A percentile compares a stretch with the other conserved stretches of the same genome.
Evolutionary conservation across 495 filamentous ascomycete species (phyloP).

Genomic region (Aspergillus ellipticus): DNA sequence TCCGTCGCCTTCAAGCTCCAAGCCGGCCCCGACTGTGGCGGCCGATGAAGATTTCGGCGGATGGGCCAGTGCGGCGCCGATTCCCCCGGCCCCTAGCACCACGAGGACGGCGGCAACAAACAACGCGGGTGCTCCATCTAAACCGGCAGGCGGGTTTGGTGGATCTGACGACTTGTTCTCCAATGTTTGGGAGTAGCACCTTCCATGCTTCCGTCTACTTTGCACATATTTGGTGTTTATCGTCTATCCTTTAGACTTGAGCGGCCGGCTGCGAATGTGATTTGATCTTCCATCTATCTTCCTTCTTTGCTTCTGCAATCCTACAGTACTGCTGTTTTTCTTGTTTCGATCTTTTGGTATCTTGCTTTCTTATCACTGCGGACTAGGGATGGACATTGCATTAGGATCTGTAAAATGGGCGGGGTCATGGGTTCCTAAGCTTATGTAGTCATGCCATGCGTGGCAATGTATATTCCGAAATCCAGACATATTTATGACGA

Average conservation of each 20-base stretch:
- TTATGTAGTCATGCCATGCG: neutral
- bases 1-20: conserved; percentile 31
- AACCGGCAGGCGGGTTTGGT: conserved; percentile 60
- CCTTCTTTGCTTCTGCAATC: neutral
- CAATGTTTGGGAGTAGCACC: conserved; percentile 78
- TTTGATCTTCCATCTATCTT: neutral
- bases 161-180: conserved; percentile 82
- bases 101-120: conserved; percentile 9
- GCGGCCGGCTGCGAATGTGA: conserved; percentile 6
- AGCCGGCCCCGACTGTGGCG: conserved; percentile 59
- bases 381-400: neutral
- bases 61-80: conserved; percentile 71
- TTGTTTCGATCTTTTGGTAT: neutral
- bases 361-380: neutral
- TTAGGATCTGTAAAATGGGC: conserved; percentile 7
- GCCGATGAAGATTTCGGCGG: conserved; percentile 92
- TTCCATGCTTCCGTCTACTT: conserved; percentile 5
- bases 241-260: conserved; percentile 10
- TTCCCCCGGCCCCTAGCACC: conserved; percentile 32
- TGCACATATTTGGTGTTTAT: conserved; percentile 16
- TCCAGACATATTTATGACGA: too few species aligned
- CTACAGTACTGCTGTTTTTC: neutral
- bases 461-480: neutral
- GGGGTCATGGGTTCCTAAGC: neutral
- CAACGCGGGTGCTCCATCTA: conserved; percentile 32